Percentiles rank a stretch among this genome's conserved stretches.
These are phyloP conservation scores for Camelina hispida DNA, from an alignment of 345 rosid species.

Conservation along the genomic window DNA sequence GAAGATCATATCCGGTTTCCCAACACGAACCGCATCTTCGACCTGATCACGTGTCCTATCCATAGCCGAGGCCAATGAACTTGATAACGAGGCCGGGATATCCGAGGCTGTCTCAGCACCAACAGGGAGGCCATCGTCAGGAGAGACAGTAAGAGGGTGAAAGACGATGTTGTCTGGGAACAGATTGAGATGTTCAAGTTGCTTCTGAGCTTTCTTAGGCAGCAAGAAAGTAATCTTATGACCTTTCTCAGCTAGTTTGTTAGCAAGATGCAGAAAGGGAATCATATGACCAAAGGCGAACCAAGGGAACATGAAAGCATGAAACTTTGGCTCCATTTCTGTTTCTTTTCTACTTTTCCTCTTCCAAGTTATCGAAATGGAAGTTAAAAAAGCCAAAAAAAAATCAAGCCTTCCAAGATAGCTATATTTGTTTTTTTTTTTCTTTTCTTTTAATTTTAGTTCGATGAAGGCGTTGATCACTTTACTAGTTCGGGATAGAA, in stretches of 20 bases:
- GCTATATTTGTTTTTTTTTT: no score
- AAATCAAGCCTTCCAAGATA: no score
- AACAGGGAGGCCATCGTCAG: constrained; percentile 38
- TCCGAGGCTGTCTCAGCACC: constrained; percentile 39
- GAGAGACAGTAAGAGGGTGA: constrained; percentile 43
- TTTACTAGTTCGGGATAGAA: no score
- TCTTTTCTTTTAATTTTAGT: no score
- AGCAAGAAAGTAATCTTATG: constrained; percentile 43
- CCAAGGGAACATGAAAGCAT: constrained; percentile 59
- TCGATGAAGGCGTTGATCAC: no score
- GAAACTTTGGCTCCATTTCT: constrained; percentile 27
- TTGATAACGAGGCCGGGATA: background rate
- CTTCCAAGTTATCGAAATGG: no score
- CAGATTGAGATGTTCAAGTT: constrained; percentile 41
- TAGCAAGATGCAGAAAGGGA: constrained; percentile 58
- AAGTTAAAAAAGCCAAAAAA: no score
- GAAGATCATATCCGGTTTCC: constrained; percentile 35
- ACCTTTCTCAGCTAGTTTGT: constrained; percentile 46
- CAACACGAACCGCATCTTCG: background rate
- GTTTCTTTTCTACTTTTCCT: background rate
- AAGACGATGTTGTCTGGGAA: constrained; percentile 48
- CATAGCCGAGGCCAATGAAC: background rate
- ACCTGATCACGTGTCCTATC: constrained; percentile 17
- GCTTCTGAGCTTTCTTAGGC: constrained; percentile 49
- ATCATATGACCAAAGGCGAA: constrained; percentile 60